Evolutionary conservation across 139 green algal genomes (phyloP), one percentile per base, ranked within the genome.

Genomic region (Coccomyxa sp.): DNA sequence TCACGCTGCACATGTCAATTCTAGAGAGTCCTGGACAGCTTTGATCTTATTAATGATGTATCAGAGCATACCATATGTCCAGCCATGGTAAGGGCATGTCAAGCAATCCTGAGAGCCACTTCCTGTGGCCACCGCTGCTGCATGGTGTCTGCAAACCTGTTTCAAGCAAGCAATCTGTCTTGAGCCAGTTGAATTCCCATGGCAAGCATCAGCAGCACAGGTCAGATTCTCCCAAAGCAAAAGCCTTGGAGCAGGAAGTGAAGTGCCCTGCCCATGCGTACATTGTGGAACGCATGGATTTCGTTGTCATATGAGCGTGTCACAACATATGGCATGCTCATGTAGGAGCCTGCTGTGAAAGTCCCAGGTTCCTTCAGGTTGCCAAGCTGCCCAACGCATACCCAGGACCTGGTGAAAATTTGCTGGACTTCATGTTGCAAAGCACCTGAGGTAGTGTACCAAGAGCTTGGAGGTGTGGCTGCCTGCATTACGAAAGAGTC

Each of bases 101-200:
- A 93, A 92, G 25, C 60, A 59, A 18, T 83, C 31, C 21, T 81
- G 75, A 21, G 66, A 82, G 60, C 89, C 89, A 38, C 59, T 67
- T n/a, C 84, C 87, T 13, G 81, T 25, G 3, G 90, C 89, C 0
- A 94, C 87, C 10, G 87, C 84, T 28, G 89, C 89, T 18, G 88
- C 90, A 83, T 94, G 91, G 80, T 94, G 91, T 21, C 88, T 67
- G 85, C 91, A 94, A 25, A 92, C 88, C 88, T 92, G 85, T 58
- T 66, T 28, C 0, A 74, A 51, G 79, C 23, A 3, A 80, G 30
- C 0, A 63, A 1, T 30, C 3, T n/a, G 30, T 25, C 30, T 10
- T 31, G 31, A 58, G 17, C 76, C 17, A 59, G 71, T n/a, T n/a
- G 71, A 4, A 75, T 63, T 16, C 66, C 67, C 14, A 63, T 28